phyloP scores from a whole-genome alignment of 768 basidiomycete genomes.

The Leccinum obscurum region DNA sequence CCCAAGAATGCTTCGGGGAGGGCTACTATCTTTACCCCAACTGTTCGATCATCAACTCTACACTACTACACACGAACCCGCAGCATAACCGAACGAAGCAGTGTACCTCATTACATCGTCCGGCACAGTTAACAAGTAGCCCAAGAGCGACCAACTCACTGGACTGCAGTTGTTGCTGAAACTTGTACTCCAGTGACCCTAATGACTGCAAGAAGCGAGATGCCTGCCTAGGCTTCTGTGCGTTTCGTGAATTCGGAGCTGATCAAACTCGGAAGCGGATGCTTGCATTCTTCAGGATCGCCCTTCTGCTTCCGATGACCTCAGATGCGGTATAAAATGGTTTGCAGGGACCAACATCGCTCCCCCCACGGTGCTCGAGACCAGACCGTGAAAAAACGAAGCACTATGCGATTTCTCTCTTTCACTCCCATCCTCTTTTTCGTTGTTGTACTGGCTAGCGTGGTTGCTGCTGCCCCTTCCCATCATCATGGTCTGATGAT shows the following conservation, averaged over 20 bases:
- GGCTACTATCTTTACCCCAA: too few relatives aligned
- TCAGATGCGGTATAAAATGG: slow-evolving; percentile 8
- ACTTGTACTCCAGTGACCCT: background rate
- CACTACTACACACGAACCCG: too few relatives aligned
- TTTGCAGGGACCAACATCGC: background rate
- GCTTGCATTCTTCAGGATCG: background rate
- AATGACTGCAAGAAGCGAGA: background rate
- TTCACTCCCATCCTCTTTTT: slow-evolving; percentile 4
- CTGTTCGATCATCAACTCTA: too few relatives aligned
- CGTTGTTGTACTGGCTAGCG: background rate
- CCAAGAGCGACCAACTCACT: background rate
- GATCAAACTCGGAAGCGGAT: background rate
- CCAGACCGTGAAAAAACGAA: background rate
- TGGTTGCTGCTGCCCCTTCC: slow-evolving; percentile 4
- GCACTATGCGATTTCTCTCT: slow-evolving; percentile 9
- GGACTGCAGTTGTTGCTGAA: background rate
- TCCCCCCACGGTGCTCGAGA: background rate
- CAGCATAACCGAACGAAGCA: background rate
- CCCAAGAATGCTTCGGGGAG: too few relatives aligned
- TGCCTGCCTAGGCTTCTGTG: background rate
- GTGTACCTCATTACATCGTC: background rate
- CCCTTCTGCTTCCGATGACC: background rate
- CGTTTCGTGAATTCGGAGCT: slow-evolving; percentile 1
- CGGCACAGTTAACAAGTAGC: background rate
- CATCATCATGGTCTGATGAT: background rate